Base-by-base conservation (phyloP, 106 monocot species). In the Iris macrosiphon region DNA sequence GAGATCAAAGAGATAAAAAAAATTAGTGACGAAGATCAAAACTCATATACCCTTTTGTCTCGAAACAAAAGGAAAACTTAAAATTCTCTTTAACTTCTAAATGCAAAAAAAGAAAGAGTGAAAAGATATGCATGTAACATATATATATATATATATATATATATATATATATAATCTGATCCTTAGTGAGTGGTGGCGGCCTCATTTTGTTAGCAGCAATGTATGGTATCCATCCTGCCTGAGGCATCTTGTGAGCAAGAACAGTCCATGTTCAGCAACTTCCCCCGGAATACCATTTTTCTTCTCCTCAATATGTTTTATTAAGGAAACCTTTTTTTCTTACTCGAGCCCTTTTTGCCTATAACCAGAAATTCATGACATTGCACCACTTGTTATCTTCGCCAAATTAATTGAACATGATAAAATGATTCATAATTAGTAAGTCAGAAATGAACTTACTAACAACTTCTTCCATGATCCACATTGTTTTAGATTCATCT, bases 51-150 rank as follows among this genome's bases (percentile, higher is more conserved):
- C 40, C n/a, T n/a, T n/a, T n/a, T n/a, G n/a, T n/a, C n/a, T n/a
- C n/a, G n/a, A n/a, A n/a, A n/a, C n/a, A n/a, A n/a, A n/a, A n/a
- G n/a, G n/a, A n/a, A n/a, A n/a, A n/a, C n/a, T 96, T 89, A 72
- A 96, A 96, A 66, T 96, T 72, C 57, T 96, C 89, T 49, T 63
- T n/a, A n/a, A n/a, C n/a, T n/a, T n/a, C n/a, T n/a, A n/a, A n/a
- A n/a, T n/a, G n/a, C n/a, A n/a, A n/a, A n/a, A n/a, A n/a, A n/a
- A n/a, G n/a, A n/a, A n/a, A n/a, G n/a, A n/a, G n/a, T n/a, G n/a
- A n/a, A n/a, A n/a, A n/a, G n/a, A n/a, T n/a, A n/a, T n/a, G n/a
- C n/a, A n/a, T n/a, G n/a, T n/a, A n/a, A n/a, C n/a, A n/a, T n/a
- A n/a, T n/a, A n/a, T n/a, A n/a, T n/a, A n/a, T n/a, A n/a, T n/a